Evolutionary conservation across 768 basidiomycete species (phyloP).

Genomic region (Pisolithus marmoratus): DNA sequence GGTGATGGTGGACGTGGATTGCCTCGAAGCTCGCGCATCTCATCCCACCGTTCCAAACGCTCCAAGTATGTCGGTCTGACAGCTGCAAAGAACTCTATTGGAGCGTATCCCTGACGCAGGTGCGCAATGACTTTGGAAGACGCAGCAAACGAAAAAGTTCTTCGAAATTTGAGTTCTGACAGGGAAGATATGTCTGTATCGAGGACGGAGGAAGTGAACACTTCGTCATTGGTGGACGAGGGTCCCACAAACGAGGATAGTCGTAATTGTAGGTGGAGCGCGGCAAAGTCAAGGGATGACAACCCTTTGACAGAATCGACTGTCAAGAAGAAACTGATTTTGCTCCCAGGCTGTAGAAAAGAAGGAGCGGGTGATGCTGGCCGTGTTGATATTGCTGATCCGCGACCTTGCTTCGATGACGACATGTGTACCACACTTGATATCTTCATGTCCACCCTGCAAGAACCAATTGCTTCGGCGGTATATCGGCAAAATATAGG

Average conservation of each 20-base stretch:
- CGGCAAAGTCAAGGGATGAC: slow-evolving; percentile 83
- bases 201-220: slow-evolving; percentile 68
- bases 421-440: slow-evolving; percentile 59
- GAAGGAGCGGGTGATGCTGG: slow-evolving; percentile 71
- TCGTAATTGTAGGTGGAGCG: slow-evolving; percentile 82
- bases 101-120: slow-evolving; percentile 71
- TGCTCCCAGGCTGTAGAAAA: slow-evolving; percentile 65
- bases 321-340: slow-evolving; percentile 77
- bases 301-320: slow-evolving; percentile 87
- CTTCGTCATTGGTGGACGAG: slow-evolving; percentile 65
- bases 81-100: slow-evolving; percentile 87
- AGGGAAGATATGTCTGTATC: slow-evolving; percentile 68
- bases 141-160: slow-evolving; percentile 73
- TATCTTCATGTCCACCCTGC: slow-evolving; percentile 79
- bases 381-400: slow-evolving; percentile 64
- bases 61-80: slow-evolving; percentile 80
- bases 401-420: slow-evolving; percentile 52
- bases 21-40: slow-evolving; percentile 73
- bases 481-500: slow-evolving; percentile 95
- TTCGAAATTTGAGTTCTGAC: slow-evolving; percentile 79
- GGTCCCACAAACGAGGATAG: slow-evolving; percentile 83
- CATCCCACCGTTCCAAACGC: slow-evolving; percentile 90
- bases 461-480: slow-evolving; percentile 92
- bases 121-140: slow-evolving; percentile 69
- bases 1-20: slow-evolving; percentile 32